A percentile compares a stretch with the other conserved stretches of the same genome.
phyloP scores from a whole-genome alignment of 192 early-diverging fungal genomes.

The Paraglomus brasilianum region DNA sequence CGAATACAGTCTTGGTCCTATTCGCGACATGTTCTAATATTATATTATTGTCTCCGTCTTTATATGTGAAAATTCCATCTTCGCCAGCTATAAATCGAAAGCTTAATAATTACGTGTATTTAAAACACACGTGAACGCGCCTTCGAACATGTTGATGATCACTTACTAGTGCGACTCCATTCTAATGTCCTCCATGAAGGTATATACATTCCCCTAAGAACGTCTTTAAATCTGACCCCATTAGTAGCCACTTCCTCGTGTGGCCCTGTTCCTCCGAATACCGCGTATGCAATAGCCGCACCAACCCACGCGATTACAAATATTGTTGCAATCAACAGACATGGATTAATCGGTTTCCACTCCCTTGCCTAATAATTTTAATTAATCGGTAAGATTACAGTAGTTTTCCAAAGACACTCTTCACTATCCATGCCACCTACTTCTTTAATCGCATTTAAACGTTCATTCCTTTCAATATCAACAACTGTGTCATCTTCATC shows the following conservation, averaged over 20 bases:
- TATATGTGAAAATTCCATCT: conserved; percentile 20
- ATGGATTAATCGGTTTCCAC: conserved; percentile 8
- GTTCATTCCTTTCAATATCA: conserved; percentile 3
- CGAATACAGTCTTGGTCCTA: conserved; percentile 14
- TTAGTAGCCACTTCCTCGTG: neutral
- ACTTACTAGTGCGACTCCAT: conserved; percentile 1
- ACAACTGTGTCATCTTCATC: conserved; percentile 24
- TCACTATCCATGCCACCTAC: neutral
- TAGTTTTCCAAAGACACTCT: neutral
- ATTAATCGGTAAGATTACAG: neutral
- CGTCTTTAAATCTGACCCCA: conserved; percentile 13
- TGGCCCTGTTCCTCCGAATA: neutral
- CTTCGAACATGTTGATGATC: neutral
- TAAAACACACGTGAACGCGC: neutral
- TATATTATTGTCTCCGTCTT: conserved; percentile 17
- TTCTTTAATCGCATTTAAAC: too few species aligned
- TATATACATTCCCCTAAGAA: neutral
- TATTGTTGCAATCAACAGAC: conserved; percentile 15
- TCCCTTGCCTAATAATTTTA: neutral
- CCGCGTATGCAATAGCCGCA: conserved; percentile 9
- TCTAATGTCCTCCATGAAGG: neutral
- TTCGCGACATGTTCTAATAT: conserved; percentile 15
- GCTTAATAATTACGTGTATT: neutral
- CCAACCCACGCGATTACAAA: conserved; percentile 15
- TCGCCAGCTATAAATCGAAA: neutral